phyloP scores from a whole-genome alignment of 441 rosid genomes.

The Populus hybrid region DNA sequence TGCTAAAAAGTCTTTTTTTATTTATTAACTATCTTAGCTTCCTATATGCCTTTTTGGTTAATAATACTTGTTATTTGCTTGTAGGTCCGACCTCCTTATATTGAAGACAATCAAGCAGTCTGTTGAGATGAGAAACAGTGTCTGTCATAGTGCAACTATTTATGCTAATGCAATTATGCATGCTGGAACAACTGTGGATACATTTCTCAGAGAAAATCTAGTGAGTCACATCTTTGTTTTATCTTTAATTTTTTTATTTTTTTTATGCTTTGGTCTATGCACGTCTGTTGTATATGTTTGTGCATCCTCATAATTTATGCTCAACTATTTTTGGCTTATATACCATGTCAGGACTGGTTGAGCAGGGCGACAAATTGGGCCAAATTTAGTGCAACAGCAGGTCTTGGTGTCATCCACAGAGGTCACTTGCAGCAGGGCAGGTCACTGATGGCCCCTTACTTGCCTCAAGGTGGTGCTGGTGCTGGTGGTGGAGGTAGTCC shows the following conservation, averaged over 20 bases:
- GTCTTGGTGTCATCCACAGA: constrained; percentile 91
- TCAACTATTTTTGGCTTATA: constrained; percentile 16
- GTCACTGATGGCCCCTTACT: constrained; percentile 93
- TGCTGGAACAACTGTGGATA: constrained; percentile 98
- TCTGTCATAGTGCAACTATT: constrained; percentile 96
- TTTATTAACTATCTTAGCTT: no score
- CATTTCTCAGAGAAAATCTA: constrained; percentile 93
- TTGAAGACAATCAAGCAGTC: constrained; percentile 95
- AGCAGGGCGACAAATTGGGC: constrained; percentile 99
- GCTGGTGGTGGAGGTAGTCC: constrained; percentile 86
- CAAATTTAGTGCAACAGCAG: constrained; percentile 96
- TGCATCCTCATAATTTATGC: neutral
- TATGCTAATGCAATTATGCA: constrained; percentile 98
- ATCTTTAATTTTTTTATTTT: neutral
- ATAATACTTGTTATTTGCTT: constrained; percentile 18
- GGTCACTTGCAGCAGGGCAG: constrained; percentile 92
- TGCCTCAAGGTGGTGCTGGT: constrained; percentile 81
- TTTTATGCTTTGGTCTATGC: neutral
- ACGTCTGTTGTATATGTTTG: neutral
- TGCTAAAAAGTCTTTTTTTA: constrained; percentile 17
- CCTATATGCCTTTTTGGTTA: neutral
- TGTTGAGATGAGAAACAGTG: constrained; percentile 95
- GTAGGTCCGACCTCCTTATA: constrained; percentile 85
- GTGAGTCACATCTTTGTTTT: constrained; percentile 31
- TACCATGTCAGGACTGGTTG: constrained; percentile 79